Percentiles rank a stretch among this genome's conserved stretches.
Conservation (phyloP, 2,329 filamentous ascomycete species). For the Aureobasidium sp. region DNA sequence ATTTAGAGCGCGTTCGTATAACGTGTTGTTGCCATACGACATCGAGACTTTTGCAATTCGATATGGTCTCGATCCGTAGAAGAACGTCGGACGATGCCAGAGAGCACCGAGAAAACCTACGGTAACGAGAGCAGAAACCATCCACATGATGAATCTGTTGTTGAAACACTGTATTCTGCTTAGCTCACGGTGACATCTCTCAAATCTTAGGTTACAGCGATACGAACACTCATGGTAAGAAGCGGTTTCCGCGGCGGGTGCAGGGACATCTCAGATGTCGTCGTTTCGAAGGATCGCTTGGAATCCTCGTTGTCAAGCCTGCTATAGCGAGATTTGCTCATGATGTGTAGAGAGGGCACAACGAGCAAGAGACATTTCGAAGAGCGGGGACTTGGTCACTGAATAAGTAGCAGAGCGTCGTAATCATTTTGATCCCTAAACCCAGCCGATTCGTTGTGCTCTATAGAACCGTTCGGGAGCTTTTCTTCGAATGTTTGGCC, state of each 20-base stretch:
- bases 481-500: neutral
- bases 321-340: neutral
- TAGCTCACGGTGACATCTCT: neutral
- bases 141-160: neutral
- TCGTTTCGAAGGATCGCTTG: conserved; percentile 7
- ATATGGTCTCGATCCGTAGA: neutral
- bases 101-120: neutral
- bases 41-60: conserved; percentile 16
- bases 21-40: conserved; percentile 18
- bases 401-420: neutral
- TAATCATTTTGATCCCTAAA: neutral
- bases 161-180: neutral
- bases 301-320: neutral
- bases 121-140: neutral
- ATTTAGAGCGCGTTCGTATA: conserved; percentile 29
- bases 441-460: neutral
- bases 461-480: conserved; percentile 1
- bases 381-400: neutral
- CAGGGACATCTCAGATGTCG: neutral
- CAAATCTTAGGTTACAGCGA: neutral
- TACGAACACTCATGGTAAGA: neutral
- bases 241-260: neutral
- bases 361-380: neutral
- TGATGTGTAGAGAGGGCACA: neutral
- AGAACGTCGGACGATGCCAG: neutral